Conservation (phyloP, 2,329 filamentous ascomycete genomes). For the Didymellaceae sp. region DNA sequence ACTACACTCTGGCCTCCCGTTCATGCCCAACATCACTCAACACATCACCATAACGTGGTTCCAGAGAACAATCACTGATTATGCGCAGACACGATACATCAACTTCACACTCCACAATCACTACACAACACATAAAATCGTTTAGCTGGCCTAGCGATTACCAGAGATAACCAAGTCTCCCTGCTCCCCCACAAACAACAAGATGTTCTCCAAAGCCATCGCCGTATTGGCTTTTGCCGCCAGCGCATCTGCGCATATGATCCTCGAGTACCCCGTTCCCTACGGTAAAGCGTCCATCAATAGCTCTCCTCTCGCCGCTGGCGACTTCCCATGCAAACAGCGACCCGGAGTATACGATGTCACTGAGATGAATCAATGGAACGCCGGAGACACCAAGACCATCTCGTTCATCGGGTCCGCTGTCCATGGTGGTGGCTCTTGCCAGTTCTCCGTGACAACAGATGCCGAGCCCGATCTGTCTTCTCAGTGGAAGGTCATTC, state of each 20-base stretch:
- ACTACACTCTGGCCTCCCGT: constrained; percentile 5
- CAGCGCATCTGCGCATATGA: constrained; percentile 75
- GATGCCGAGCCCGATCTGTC: constrained; percentile 67
- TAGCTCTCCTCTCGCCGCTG: constrained; percentile 69
- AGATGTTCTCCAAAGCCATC: constrained; percentile 59
- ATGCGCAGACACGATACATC: constrained; percentile 9
- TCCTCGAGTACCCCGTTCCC: constrained; percentile 72
- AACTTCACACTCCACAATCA: constrained; percentile 19
- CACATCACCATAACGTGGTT: background rate
- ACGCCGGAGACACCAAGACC: constrained; percentile 58
- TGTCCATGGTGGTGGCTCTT: constrained; percentile 89
- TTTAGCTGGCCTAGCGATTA: constrained; percentile 50
- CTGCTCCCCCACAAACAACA: constrained; percentile 37
- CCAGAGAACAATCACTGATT: background rate
- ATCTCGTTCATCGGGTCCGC: constrained; percentile 57
- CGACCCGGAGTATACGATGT: constrained; percentile 56
- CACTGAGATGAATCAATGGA: constrained; percentile 65
- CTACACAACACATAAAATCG: constrained; percentile 32
- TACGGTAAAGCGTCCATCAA: constrained; percentile 57
- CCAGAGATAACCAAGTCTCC: constrained; percentile 25
- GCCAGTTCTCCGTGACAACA: constrained; percentile 85
- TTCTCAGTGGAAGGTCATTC: constrained; percentile 85
- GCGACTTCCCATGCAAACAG: constrained; percentile 84
- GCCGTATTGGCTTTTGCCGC: constrained; percentile 63
- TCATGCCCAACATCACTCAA: background rate